Conservation (phyloP, 768 basidiomycete species). For the Sarcomyxa edulis region DNA sequence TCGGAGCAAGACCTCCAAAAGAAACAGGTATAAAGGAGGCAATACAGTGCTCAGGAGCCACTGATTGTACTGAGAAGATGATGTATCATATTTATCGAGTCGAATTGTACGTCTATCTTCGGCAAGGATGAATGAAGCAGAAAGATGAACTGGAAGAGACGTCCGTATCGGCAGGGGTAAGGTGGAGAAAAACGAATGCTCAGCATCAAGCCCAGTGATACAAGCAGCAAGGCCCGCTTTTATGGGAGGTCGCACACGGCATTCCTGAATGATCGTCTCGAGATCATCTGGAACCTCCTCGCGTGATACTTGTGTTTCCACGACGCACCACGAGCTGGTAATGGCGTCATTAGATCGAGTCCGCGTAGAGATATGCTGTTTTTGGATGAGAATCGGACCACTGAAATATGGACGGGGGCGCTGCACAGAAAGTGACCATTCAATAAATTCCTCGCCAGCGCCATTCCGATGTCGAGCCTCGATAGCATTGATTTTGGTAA, state of each 20-base stretch:
- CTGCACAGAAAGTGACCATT: too few species aligned
- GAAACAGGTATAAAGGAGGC: slow-evolving; percentile 31
- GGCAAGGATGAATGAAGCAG: slow-evolving; percentile 40
- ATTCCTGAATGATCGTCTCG: slow-evolving; percentile 9
- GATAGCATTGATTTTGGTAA: slow-evolving; percentile 30
- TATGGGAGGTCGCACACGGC: slow-evolving; percentile 24
- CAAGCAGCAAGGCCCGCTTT: slow-evolving; percentile 26
- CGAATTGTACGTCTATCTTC: slow-evolving; percentile 40
- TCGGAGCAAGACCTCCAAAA: slow-evolving; percentile 27
- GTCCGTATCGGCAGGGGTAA: slow-evolving; percentile 36
- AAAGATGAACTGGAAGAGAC: slow-evolving; percentile 39
- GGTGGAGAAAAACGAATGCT: slow-evolving; percentile 34
- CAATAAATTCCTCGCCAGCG: slow-evolving; percentile 4
- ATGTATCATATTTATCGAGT: slow-evolving; percentile 25
- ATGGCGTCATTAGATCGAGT: background rate
- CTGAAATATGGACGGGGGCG: too few species aligned
- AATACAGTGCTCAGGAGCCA: slow-evolving; percentile 33
- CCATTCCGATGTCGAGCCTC: slow-evolving; percentile 16
- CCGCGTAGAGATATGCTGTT: background rate
- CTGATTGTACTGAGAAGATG: slow-evolving; percentile 30
- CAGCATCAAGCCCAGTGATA: slow-evolving; percentile 2
- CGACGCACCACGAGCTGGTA: background rate
- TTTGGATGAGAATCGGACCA: background rate
- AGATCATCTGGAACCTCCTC: slow-evolving; percentile 5
- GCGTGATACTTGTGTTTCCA: slow-evolving; percentile 7